Evolutionary conservation across 805 yeast genomes (phyloP).

Genomic region (Wickerhamomyces hampshirensis): DNA sequence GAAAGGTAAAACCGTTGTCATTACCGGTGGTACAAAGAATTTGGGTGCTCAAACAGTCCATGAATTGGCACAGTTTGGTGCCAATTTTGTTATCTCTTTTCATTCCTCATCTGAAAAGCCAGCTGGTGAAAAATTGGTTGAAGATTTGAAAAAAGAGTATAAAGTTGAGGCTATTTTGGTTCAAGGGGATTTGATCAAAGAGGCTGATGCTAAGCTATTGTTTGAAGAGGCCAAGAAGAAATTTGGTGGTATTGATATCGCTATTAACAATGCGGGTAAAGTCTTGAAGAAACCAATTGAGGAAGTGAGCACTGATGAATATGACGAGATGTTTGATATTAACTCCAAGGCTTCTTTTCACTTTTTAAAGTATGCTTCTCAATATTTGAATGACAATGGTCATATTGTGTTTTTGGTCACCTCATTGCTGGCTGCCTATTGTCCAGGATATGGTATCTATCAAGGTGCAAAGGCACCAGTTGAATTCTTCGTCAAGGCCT

Average conservation of each 20-base stretch:
- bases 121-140: conserved; percentile 33
- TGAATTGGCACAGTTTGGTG: conserved; percentile 52
- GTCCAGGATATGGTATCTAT: conserved; percentile 45
- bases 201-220: conserved; percentile 37
- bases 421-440: conserved; percentile 61
- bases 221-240: conserved; percentile 40
- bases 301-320: conserved; percentile 51
- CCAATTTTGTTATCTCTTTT: conserved; percentile 49
- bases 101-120: conserved; percentile 39
- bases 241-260: conserved; percentile 53
- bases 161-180: conserved; percentile 33
- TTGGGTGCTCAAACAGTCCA: conserved; percentile 49
- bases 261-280: conserved; percentile 64
- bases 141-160: conserved; percentile 30
- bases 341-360: conserved; percentile 60
- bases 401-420: conserved; percentile 54
- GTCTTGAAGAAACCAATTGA: conserved; percentile 57
- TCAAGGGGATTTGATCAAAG: conserved; percentile 26
- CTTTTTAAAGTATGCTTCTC: conserved; percentile 53
- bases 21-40: conserved; percentile 62
- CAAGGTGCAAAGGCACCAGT: conserved; percentile 58
- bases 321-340: conserved; percentile 44
- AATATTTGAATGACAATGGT: conserved; percentile 46
- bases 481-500: conserved; percentile 46
- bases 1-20: conserved; percentile 45